Evolutionary conservation across 441 rosid genomes (phyloP), one percentile per base, ranked within the genome.

Genomic region (Mallotus repandus): DNA sequence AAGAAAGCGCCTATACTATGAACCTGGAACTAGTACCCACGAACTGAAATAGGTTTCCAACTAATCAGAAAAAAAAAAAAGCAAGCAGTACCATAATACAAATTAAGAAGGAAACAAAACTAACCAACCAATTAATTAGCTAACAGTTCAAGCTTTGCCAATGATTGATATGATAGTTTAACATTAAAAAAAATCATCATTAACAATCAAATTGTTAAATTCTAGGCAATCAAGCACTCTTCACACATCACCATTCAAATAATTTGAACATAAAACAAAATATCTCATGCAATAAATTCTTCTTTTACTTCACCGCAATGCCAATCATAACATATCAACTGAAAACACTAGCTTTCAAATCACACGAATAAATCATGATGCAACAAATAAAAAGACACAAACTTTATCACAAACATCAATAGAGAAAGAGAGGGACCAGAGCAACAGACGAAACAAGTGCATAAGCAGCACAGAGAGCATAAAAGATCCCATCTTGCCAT

Each of bases 401-500:
- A 21, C 58, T 48, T 48, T 68, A 14, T 13, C 7, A 43, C 3
- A 74, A 38, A 66, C 9, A 66, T 41, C 9, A 56, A 66, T 53
- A 3, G 60, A 63, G 63, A 56, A 16, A 66, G 75, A 71, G 35
- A 75, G 38, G 43, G 63, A 93, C 98, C 81, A 93, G 82, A 84
- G 98, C 97, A 63, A 93, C 82, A 57, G 83, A 66, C 38, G 98
- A 88, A 68, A 93, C 98, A 29, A 93, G 91, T 22, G 94, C 91
- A 77, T 88, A 93, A 81, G 94, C 87, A 60, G 83, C 97, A 68
- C 89, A 89, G 35, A 93, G 97, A 75, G 89, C 70, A 81, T 80
- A 93, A 78, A 89, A 93, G 77, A 93, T 85, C 79, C 89, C 93
- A 76, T 93, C 93, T 72, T 93, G 98, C 95, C 94, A 93, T 67